Base-by-base conservation (phyloP, 169 alveolate species). In the Eimeria maxima region DNA sequence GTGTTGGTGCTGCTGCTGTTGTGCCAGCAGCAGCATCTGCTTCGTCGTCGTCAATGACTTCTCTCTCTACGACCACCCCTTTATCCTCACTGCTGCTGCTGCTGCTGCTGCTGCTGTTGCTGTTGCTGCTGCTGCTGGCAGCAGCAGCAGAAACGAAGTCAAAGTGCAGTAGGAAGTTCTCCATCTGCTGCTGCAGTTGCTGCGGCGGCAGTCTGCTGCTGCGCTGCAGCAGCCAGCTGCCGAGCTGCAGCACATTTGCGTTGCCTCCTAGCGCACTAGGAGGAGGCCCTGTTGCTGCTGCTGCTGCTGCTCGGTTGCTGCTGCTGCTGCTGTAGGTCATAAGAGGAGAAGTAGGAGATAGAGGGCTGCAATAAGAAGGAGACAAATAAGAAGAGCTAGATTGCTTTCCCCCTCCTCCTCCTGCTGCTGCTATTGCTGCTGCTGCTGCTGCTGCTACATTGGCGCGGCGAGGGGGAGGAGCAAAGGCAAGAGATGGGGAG, bases 121-220 rank as follows among this genome's bases (percentile, higher is more conserved):
- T 50, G 57, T 11, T 50, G 60, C 60, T 53, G 60, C 20, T 14
- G 16, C 60, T 14, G 16, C 20, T 3, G 2, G 60, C 60, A 38
- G 84, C 84, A 73, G 84, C 84, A 73, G 84, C 84, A 73, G 84
- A 44, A 38, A 73, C 84, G 45, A 73, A 73, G 84, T 73, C 84
- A 47, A 73, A 73, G 84, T 29, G 84, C 38, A 73, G 84, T 7
- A 73, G 84, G 84, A 73, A 73, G 55, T 42, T 73, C 42, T 73
- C 84, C 44, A 73, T 27, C 55, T n/a, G 84, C 60, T 53, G 60
- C 60, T 53, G 60, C 60, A 53, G 60, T 3, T 11, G 60, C 60
- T 53, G 60, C 60, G 0, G 60, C 10, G 60, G 60, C 60, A 53
- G 60, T 53, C 16, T 53, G 60, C 60, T 53, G 60, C 60, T 53